These are phyloP conservation scores for Scutellaria galericulata DNA, from an alignment of 257 asterid species.

Conservation along the genomic window DNA sequence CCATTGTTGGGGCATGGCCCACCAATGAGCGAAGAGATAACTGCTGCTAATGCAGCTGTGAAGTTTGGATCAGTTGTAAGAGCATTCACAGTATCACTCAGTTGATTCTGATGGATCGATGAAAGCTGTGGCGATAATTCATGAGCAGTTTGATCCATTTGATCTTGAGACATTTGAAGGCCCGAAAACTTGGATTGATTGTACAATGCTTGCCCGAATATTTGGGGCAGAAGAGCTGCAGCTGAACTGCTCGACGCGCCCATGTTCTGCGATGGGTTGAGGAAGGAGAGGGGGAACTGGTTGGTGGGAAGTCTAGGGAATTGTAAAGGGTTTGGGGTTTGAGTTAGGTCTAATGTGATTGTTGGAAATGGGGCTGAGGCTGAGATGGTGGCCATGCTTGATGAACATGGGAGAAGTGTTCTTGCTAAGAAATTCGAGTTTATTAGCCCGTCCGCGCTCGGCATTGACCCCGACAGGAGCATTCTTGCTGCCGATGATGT, in stretches of 20 bases:
- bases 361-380: constrained; percentile 97
- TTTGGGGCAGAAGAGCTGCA: constrained; percentile 66
- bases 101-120: constrained; percentile 45
- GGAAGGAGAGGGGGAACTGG: constrained; percentile 66
- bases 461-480: constrained; percentile 94
- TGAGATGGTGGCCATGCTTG: constrained; percentile 90
- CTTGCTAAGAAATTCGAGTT: constrained; percentile 80
- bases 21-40: constrained; percentile 67
- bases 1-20: constrained; percentile 46
- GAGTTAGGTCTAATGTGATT: constrained; percentile 91
- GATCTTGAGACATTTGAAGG: constrained; percentile 72
- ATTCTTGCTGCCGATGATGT: constrained; percentile 93
- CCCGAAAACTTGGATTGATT: constrained; percentile 86
- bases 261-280: constrained; percentile 45
- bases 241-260: constrained; percentile 41
- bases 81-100: constrained; percentile 67
- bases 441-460: constrained; percentile 79
- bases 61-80: constrained; percentile 80
- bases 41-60: constrained; percentile 79
- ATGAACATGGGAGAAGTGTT: constrained; percentile 83
- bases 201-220: constrained; percentile 69
- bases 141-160: constrained; percentile 38
- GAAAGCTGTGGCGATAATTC: constrained; percentile 26
- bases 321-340: constrained; percentile 66
- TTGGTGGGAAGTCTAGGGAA: constrained; percentile 48